A percentile compares a stretch with the other conserved stretches of the same genome.
Evolutionary conservation across 2,329 filamentous ascomycete species (phyloP).

Genomic region (Albophoma yamanashiensis): DNA sequence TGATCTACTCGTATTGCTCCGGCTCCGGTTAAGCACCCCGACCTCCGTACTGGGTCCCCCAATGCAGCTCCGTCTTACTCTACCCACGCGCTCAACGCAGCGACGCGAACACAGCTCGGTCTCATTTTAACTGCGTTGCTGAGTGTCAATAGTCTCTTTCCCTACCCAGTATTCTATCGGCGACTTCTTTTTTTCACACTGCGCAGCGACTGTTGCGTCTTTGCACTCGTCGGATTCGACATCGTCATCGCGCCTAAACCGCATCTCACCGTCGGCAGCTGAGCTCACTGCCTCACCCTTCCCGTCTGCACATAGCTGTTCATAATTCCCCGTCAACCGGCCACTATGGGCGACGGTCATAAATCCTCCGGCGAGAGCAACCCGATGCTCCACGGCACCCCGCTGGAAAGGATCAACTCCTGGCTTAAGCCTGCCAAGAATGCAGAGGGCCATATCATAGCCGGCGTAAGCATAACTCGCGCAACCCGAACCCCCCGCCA

Average conservation of each 20-base stretch:
- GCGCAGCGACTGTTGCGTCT: not conserved
- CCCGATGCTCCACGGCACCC: constrained; percentile 17
- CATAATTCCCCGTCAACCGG: not conserved
- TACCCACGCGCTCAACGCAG: not conserved
- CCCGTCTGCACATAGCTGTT: not conserved
- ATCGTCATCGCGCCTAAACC: not conserved
- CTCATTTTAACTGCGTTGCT: not conserved
- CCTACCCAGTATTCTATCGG: not conserved
- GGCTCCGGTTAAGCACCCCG: too few species aligned
- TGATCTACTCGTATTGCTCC: too few species aligned
- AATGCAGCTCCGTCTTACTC: not conserved
- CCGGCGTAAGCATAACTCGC: constrained; percentile 15
- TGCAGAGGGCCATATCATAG: constrained; percentile 15
- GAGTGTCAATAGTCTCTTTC: not conserved
- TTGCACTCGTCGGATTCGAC: not conserved
- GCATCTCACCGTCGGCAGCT: not conserved
- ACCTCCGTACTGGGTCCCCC: too few species aligned
- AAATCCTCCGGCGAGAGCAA: not conserved
- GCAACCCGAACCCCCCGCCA: not conserved
- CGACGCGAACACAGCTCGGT: not conserved
- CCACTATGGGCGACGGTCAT: constrained; percentile 4
- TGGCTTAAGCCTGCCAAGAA: constrained; percentile 20
- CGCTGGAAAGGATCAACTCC: constrained; percentile 17
- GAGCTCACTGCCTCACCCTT: not conserved
- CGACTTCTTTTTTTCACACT: not conserved